phyloP scores from a whole-genome alignment of 2,329 filamentous ascomycete species.

The Myriosclerotinia duriaeana region DNA sequence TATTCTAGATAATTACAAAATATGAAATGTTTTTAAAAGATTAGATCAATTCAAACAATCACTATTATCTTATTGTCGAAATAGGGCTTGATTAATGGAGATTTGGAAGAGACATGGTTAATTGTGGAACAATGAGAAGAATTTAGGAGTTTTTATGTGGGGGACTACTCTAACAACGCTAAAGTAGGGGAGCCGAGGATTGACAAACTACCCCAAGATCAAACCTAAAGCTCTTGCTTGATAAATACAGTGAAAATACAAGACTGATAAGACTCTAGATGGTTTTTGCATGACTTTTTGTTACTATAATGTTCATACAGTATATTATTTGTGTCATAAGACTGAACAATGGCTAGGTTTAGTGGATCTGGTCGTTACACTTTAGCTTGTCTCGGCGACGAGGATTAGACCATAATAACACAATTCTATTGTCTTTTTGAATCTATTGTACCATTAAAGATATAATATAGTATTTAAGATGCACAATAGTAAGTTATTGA shows the following conservation, averaged over 20 bases:
- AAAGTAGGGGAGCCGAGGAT: constrained; percentile 11
- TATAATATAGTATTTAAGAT: accelerated
- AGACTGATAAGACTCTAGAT: accelerated
- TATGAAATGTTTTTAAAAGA: not conserved
- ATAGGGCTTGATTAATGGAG: accelerated
- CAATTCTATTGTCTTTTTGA: too few species aligned
- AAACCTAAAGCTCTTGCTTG: not conserved
- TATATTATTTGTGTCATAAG: not conserved
- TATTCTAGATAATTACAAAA: not conserved
- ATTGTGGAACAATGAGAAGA: not conserved
- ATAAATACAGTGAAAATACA: accelerated
- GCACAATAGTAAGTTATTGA: accelerated
- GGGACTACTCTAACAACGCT: not conserved
- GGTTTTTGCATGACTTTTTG: not conserved
- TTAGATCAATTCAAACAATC: too few species aligned
- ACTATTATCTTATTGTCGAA: too few species aligned
- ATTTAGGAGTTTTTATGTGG: not conserved
- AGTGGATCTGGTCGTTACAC: accelerated
- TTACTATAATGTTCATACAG: accelerated
- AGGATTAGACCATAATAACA: not conserved
- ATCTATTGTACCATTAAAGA: not conserved
- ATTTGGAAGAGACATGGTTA: too few species aligned
- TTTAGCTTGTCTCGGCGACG: not conserved
- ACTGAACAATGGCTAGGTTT: not conserved
- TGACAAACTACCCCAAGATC: not conserved